Conservation (phyloP, 1,284 basidiomycete species). For the Leccinum glutinopallens region DNA sequence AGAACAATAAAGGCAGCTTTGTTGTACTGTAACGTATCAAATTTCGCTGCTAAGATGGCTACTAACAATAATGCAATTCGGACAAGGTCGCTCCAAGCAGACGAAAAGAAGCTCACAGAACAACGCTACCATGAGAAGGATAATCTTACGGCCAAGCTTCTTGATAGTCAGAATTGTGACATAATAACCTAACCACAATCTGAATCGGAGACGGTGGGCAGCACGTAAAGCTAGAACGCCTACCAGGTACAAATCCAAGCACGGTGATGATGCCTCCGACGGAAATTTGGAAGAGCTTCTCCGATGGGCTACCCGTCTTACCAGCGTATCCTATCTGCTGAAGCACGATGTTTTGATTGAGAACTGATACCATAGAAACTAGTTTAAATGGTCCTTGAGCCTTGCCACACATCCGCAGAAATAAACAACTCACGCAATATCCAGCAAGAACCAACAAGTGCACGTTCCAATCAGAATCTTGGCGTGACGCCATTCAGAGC, state of each 20-base stretch:
- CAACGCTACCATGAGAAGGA: slow-evolving; percentile 70
- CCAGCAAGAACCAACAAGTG: slow-evolving; percentile 57
- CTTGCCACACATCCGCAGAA: not conserved
- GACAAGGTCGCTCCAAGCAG: not conserved
- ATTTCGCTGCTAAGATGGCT: slow-evolving; percentile 65
- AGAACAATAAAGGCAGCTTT: slow-evolving; percentile 72
- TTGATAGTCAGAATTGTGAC: slow-evolving; percentile 71
- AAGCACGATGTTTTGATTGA: slow-evolving; percentile 76
- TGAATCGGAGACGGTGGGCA: slow-evolving; percentile 3
- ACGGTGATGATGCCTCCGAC: slow-evolving; percentile 69
- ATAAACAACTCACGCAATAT: slow-evolving; percentile 46
- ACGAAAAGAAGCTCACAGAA: slow-evolving; percentile 52
- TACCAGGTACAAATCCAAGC: slow-evolving; percentile 75
- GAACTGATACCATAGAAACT: slow-evolving; percentile 77
- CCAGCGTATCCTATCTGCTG: slow-evolving; percentile 67
- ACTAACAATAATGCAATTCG: slow-evolving; percentile 36
- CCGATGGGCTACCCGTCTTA: slow-evolving; percentile 56
- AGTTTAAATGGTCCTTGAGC: not conserved
- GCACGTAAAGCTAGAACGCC: slow-evolving; percentile 19
- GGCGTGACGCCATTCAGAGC: slow-evolving; percentile 53
- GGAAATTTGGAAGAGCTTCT: slow-evolving; percentile 62
- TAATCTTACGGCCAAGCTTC: slow-evolving; percentile 70
- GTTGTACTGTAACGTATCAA: slow-evolving; percentile 51
- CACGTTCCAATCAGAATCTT: slow-evolving; percentile 56
- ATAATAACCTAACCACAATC: slow-evolving; percentile 58